Base-by-base conservation (phyloP, 306 rosid species). In the Vicia faba region DNA sequence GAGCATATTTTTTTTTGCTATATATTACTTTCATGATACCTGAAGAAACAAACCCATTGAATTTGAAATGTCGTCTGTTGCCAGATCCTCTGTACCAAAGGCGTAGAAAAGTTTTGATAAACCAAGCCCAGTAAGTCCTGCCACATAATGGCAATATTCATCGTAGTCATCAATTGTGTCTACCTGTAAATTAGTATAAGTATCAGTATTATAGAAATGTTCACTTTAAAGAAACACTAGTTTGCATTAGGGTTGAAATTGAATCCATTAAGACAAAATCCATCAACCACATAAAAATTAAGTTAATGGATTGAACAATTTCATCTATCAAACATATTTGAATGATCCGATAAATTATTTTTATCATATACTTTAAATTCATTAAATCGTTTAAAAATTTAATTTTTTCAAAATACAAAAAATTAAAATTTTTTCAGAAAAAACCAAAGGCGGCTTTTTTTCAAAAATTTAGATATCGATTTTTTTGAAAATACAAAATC, bases 31-130 rank as follows among this genome's bases (percentile, higher is more conserved):
- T 68, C 77, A 72, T 56, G 53, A 58, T 83, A 95, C 99, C 99
- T 95, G 97, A 78, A 95, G 99, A 88, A 95, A 95, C 78, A 95
- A 85, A 59, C 99, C 99, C 99, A 95, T 95, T 75, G 99, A 90
- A 82, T 95, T 95, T 62, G 99, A 90, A 28, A 86, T 78, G 68
- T 50, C 0, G 16, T 90, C 97, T 0, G 91, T 4, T 29, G 85
- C 81, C 85, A 86, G 75, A 80, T 88, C 92, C 57, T 95, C 97
- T 51, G 7, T 64, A 41, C 86, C 84, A 68, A 96, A 76, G 61
- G 97, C 95, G 71, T 95, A 82, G 83, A 90, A 95, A 74, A 95
- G 96, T 86, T 95, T 90, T 60, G 97, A 90, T 75, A 95, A 81
- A 80, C 99, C 99, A 36, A 95, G 70, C 50, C 99, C 99, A 69